Conservation (phyloP, 176 grass and related monocot genomes). For the Carex kokanica region DNA sequence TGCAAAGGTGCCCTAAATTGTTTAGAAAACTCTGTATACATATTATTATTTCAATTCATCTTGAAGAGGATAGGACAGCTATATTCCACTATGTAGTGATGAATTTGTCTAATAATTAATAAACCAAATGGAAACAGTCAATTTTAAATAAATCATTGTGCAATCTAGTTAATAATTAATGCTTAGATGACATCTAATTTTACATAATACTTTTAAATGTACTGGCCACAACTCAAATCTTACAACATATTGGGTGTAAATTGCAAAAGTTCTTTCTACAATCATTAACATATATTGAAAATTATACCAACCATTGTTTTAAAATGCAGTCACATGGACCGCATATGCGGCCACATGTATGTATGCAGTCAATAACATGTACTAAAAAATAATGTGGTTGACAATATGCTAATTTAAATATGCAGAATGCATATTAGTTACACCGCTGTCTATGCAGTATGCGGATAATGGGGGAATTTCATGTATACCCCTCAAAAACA, state of each 20-base stretch:
- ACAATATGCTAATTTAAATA: no score
- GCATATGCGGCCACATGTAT: no score
- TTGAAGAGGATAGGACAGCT: not conserved
- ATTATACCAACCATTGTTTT: no score
- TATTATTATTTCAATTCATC: not conserved
- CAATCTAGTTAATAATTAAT: slow-evolving; percentile 3
- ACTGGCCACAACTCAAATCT: not conserved
- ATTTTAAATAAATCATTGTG: not conserved
- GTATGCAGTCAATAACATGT: no score
- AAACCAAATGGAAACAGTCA: not conserved
- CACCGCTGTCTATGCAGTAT: no score
- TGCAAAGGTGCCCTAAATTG: not conserved
- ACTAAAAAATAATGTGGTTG: no score
- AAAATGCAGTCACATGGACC: no score
- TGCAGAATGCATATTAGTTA: no score
- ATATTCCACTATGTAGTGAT: not conserved
- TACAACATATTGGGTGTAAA: not conserved
- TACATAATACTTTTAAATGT: not conserved
- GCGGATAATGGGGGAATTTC: no score
- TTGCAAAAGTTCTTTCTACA: not conserved
- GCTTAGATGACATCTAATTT: not conserved
- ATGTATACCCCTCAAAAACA: no score
- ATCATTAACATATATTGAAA: not conserved
- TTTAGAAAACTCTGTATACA: not conserved
- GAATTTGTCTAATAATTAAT: not conserved